Percentiles rank a stretch among this genome's conserved stretches.
Evolutionary conservation across 1,139 yeast species (phyloP).

Genomic region (Hyphopichia fennica): DNA sequence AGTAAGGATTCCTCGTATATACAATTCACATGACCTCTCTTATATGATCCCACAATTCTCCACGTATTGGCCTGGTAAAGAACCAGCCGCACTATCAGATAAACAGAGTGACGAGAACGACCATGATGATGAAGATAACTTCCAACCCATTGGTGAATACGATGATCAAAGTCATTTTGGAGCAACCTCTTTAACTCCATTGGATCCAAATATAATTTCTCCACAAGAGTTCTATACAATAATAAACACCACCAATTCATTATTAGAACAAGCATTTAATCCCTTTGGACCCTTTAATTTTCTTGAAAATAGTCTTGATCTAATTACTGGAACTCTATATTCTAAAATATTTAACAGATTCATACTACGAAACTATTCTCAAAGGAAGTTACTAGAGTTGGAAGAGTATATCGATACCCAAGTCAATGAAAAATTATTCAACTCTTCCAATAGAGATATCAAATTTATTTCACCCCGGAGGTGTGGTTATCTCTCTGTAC

Average conservation of each 20-base stretch:
- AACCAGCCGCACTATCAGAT: constrained; percentile 57
- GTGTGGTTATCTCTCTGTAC: constrained; percentile 63
- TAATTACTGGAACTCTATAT: constrained; percentile 43
- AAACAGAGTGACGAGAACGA: constrained; percentile 7
- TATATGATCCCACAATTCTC: constrained; percentile 62
- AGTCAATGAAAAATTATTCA: constrained; percentile 34
- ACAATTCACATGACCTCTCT: constrained; percentile 23
- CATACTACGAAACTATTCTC: constrained; percentile 21
- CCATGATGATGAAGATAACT: constrained; percentile 15
- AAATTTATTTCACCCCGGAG: constrained; percentile 52
- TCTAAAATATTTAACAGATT: constrained; percentile 18
- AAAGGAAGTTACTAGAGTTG: constrained; percentile 32
- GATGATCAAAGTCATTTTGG: constrained; percentile 48
- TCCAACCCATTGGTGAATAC: constrained; percentile 36
- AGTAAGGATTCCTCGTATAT: constrained; percentile 62
- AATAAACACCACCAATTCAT: constrained; percentile 44
- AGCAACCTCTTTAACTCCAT: constrained; percentile 53
- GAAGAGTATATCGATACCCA: constrained; percentile 43
- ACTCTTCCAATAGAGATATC: constrained; percentile 19
- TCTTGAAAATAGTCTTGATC: constrained; percentile 43
- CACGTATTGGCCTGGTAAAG: constrained; percentile 57
- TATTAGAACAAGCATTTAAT: constrained; percentile 40
- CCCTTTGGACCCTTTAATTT: constrained; percentile 36
- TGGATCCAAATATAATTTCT: constrained; percentile 40
- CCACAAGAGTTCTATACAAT: constrained; percentile 40